Evolutionary conservation across 2,329 filamentous ascomycete genomes (phyloP).

Genomic region (Thermothelomyces thermophilus): DNA sequence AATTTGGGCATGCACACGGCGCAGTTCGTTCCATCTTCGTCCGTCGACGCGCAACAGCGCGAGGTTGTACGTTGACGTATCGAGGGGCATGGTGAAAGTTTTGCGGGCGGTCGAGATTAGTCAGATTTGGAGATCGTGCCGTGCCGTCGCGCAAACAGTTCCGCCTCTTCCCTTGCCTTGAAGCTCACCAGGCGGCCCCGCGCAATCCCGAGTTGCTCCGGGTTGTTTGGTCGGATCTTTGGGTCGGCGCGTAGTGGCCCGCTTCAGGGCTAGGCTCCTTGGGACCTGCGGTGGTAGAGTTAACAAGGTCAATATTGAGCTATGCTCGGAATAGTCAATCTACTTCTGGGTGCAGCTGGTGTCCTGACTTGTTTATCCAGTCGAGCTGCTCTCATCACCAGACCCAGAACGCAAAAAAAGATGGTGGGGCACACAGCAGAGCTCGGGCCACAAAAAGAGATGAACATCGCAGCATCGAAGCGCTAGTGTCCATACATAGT

Average conservation of each 20-base stretch:
- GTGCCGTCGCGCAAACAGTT: neutral
- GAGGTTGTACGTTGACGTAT: constrained; percentile 85
- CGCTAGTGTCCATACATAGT: too few relatives aligned
- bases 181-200: neutral
- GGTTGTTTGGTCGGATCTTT: too few relatives aligned
- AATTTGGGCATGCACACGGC: constrained; percentile 80
- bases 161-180: neutral
- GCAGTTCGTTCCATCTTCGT: constrained; percentile 94
- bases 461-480: too few relatives aligned
- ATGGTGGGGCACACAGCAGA: neutral
- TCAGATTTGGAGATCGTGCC: neutral
- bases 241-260: neutral
- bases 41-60: constrained; percentile 77
- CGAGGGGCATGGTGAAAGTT: constrained; percentile 68
- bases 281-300: too few relatives aligned
- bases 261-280: too few relatives aligned
- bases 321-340: too few relatives aligned
- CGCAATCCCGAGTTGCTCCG: neutral
- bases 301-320: too few relatives aligned
- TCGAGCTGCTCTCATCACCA: too few relatives aligned
- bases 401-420: neutral
- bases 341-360: too few relatives aligned
- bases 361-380: too few relatives aligned
- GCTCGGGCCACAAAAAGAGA: neutral
- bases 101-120: neutral